Percentiles rank a stretch among this genome's conserved stretches.
Conservation (phyloP, 1,284 basidiomycete genomes). For the Psilocybe mexicana region DNA sequence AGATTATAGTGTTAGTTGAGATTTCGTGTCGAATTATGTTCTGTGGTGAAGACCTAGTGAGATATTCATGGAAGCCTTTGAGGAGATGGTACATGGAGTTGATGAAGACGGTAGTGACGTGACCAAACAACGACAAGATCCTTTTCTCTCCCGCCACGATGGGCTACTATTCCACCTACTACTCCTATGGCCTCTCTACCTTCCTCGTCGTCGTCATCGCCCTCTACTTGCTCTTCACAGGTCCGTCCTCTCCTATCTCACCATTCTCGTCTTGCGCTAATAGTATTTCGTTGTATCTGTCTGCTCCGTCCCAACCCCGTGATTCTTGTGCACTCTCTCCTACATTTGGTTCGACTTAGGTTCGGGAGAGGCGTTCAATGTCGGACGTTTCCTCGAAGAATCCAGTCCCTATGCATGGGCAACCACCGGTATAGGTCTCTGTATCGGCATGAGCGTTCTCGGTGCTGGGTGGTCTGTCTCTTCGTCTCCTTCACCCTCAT, state of each 20-base stretch:
- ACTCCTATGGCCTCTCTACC: slow-evolving; percentile 64
- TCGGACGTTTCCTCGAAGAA: slow-evolving; percentile 91
- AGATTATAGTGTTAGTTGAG: background rate
- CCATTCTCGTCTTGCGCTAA: slow-evolving; percentile 9
- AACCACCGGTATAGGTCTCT: slow-evolving; percentile 87
- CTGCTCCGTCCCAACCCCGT: background rate
- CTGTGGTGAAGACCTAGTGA: slow-evolving; percentile 63
- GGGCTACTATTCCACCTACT: slow-evolving; percentile 52
- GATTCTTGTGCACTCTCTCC: background rate
- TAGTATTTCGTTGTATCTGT: background rate
- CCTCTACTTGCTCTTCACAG: slow-evolving; percentile 86
- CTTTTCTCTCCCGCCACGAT: slow-evolving; percentile 28
- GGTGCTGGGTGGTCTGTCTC: slow-evolving; percentile 90
- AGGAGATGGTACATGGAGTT: slow-evolving; percentile 83
- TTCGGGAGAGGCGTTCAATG: slow-evolving; percentile 89
- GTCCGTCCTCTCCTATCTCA: slow-evolving; percentile 37
- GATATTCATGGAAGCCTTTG: slow-evolving; percentile 85
- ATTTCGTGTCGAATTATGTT: too few relatives aligned
- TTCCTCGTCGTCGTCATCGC: slow-evolving; percentile 69
- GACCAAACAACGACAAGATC: slow-evolving; percentile 24
- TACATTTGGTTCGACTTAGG: slow-evolving; percentile 43
- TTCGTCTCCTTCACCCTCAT: background rate
- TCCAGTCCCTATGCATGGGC: slow-evolving; percentile 95
- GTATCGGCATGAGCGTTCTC: slow-evolving; percentile 91
- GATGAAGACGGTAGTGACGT: slow-evolving; percentile 10